Evolutionary conservation across 2,329 filamentous ascomycete genomes (phyloP).

Genomic region (Ascochyta rabiei): DNA sequence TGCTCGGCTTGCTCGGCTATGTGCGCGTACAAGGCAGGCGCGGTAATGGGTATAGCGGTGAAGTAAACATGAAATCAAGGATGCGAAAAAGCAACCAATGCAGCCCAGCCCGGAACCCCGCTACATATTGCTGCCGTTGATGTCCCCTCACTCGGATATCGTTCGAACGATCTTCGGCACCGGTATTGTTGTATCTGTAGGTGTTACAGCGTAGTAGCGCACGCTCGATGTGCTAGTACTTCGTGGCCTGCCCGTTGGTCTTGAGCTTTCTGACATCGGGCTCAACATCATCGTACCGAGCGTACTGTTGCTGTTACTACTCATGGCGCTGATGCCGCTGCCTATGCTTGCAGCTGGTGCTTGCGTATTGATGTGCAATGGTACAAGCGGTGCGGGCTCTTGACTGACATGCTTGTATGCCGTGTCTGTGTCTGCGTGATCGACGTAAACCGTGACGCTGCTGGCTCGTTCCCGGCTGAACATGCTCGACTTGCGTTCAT

Average conservation of each 20-base stretch:
- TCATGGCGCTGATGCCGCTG: conserved; percentile 29
- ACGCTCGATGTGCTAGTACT: conserved; percentile 39
- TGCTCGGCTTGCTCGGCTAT: background rate
- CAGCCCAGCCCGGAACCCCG: background rate
- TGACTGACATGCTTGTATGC: conserved; percentile 27
- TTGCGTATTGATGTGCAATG: conserved; percentile 33
- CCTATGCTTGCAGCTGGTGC: conserved; percentile 28
- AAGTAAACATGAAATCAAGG: background rate
- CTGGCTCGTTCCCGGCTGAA: conserved; percentile 38
- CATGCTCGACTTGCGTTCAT: conserved; percentile 42
- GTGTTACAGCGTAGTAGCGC: conserved; percentile 40
- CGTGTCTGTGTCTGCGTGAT: conserved; percentile 25
- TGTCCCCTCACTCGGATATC: conserved; percentile 21
- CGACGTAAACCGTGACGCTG: conserved; percentile 40
- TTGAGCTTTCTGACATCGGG: conserved; percentile 26
- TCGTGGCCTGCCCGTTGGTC: conserved; percentile 24
- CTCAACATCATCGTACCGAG: conserved; percentile 32
- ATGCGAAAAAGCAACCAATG: background rate
- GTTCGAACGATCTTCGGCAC: conserved; percentile 43
- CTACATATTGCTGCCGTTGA: background rate
- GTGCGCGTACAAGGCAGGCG: background rate
- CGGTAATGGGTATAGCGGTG: conserved; percentile 12
- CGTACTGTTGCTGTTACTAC: conserved; percentile 25
- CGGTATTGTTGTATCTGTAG: conserved; percentile 25
- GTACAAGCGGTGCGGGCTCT: conserved; percentile 34